Evolutionary conservation across 2,329 filamentous ascomycete genomes (phyloP).

Genomic region (Diaporthe sp.): DNA sequence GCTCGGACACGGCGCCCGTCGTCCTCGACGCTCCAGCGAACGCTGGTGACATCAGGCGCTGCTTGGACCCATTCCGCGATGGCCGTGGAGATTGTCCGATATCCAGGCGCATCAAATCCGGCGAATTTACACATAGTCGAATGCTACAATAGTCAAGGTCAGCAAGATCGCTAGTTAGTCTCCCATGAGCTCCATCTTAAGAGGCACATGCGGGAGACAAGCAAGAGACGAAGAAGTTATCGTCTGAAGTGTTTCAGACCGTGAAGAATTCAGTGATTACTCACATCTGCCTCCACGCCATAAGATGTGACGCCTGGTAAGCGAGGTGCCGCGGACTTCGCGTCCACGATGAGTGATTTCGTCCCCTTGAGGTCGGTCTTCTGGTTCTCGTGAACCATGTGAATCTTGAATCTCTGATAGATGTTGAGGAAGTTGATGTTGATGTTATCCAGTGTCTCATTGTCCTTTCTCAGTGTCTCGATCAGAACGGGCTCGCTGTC

Average conservation of each 20-base stretch:
- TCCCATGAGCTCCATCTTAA: background rate
- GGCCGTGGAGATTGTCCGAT: slow-evolving; percentile 64
- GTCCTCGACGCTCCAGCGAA: slow-evolving; percentile 73
- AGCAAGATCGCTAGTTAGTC: background rate
- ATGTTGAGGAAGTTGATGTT: slow-evolving; percentile 81
- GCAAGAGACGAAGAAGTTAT: too few species aligned
- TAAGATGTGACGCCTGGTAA: slow-evolving; percentile 79
- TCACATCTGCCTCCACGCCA: slow-evolving; percentile 75
- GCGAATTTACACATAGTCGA: slow-evolving; percentile 81
- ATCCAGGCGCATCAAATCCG: slow-evolving; percentile 75
- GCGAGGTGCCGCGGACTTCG: slow-evolving; percentile 77
- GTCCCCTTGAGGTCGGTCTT: slow-evolving; percentile 78
- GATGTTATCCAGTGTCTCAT: slow-evolving; percentile 81
- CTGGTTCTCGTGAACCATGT: slow-evolving; percentile 83
- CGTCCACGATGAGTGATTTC: slow-evolving; percentile 73
- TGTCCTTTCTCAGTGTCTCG: slow-evolving; percentile 79
- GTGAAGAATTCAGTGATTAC: background rate
- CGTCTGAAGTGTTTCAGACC: too few species aligned
- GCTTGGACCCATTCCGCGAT: slow-evolving; percentile 67
- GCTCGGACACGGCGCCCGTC: slow-evolving; percentile 63
- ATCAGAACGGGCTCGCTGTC: slow-evolving; percentile 78
- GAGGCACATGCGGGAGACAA: background rate
- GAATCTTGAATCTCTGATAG: slow-evolving; percentile 78
- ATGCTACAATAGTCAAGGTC: slow-evolving; percentile 55
- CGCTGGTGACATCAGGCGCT: slow-evolving; percentile 66